Evolutionary conservation across 805 yeast species (phyloP).

Genomic region (Candida argentea): DNA sequence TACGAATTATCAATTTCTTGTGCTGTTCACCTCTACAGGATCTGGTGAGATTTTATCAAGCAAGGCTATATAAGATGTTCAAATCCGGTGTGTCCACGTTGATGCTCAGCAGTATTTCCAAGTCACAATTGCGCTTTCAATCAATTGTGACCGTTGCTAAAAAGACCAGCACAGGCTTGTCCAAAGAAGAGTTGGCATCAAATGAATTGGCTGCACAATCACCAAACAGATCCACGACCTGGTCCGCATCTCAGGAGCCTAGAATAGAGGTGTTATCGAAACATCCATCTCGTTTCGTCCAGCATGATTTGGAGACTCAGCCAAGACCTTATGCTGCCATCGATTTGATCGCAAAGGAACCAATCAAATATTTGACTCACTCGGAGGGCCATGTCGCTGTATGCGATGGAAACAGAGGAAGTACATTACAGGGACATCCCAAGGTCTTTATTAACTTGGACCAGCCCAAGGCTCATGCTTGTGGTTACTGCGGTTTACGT

Average conservation of each 20-base stretch:
- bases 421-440: slow-evolving; percentile 71
- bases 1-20: too few species aligned
- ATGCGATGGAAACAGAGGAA: slow-evolving; percentile 71
- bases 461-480: slow-evolving; percentile 58
- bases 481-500: slow-evolving; percentile 76
- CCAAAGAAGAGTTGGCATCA: slow-evolving; percentile 11
- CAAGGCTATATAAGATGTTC: too few species aligned
- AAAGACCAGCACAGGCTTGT: slow-evolving; percentile 8
- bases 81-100: too few species aligned
- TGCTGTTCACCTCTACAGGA: too few species aligned
- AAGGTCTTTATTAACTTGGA: slow-evolving; percentile 74
- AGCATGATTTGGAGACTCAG: slow-evolving; percentile 54
- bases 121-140: too few species aligned
- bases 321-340: slow-evolving; percentile 81
- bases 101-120: too few species aligned
- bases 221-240: slow-evolving; percentile 59
- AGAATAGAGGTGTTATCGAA: slow-evolving; percentile 43
- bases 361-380: slow-evolving; percentile 49
- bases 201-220: slow-evolving; percentile 47
- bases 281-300: slow-evolving; percentile 57
- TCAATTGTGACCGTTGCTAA: slow-evolving; percentile 5
- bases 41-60: too few species aligned
- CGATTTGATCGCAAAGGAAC: slow-evolving; percentile 68
- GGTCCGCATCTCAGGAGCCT: slow-evolving; percentile 64
- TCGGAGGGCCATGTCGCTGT: slow-evolving; percentile 60